phyloP scores from a whole-genome alignment of 2,329 filamentous ascomycete species.

The Colletotrichum siamense region DNA sequence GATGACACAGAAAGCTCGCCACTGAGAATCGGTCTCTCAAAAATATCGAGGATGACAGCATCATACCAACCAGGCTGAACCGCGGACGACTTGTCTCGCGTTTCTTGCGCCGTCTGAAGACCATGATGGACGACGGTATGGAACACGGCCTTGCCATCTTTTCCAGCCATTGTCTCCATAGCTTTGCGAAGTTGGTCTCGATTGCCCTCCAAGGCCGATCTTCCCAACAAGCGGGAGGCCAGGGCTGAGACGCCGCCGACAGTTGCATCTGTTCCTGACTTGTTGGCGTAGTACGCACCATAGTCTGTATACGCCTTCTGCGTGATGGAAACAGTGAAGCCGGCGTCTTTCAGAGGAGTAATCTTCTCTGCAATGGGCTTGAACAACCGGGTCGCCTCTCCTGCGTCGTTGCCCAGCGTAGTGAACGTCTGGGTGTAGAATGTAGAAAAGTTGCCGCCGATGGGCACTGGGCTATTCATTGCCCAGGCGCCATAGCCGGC shows the following conservation, averaged over 20 bases:
- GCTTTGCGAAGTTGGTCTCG: background rate
- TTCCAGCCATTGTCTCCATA: background rate
- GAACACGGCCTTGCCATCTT: background rate
- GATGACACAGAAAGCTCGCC: background rate
- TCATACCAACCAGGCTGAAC: constrained; percentile 3
- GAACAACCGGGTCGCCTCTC: background rate
- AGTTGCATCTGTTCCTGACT: background rate
- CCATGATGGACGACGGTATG: constrained; percentile 5
- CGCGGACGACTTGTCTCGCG: background rate
- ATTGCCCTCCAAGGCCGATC: background rate
- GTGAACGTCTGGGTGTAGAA: background rate
- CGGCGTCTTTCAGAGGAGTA: background rate
- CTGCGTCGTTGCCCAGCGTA: background rate
- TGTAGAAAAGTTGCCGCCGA: background rate
- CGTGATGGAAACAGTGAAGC: background rate
- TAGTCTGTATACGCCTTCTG: background rate
- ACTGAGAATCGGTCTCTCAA: constrained; percentile 44
- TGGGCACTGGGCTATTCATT: background rate
- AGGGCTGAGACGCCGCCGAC: background rate
- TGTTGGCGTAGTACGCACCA: background rate
- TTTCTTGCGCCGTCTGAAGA: background rate
- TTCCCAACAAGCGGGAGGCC: background rate
- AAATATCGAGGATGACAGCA: constrained; percentile 37
- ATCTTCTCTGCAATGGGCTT: background rate
- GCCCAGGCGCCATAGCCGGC: constrained; percentile 15